These are phyloP conservation scores for Paxillus ammoniavirescens DNA, from an alignment of 768 basidiomycete species.

Conservation along the genomic window DNA sequence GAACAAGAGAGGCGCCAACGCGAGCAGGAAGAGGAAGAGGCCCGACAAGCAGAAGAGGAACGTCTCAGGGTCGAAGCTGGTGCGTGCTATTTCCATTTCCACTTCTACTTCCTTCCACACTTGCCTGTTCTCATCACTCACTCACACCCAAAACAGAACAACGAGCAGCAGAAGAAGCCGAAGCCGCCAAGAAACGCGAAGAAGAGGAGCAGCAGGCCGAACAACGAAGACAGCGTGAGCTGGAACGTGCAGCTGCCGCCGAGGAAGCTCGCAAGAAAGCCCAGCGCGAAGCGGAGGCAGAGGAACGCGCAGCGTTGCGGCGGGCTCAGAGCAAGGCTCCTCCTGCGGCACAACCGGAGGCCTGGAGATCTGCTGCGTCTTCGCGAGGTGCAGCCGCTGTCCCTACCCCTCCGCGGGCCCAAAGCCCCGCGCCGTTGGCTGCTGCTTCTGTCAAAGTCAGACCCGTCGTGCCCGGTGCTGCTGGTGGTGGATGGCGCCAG, in stretches of 20 bases:
- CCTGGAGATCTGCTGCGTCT: conserved; percentile 25
- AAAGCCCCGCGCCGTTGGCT: conserved; percentile 50
- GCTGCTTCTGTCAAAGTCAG: conserved; percentile 41
- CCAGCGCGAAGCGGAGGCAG: conserved; percentile 73
- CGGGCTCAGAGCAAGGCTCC: conserved; percentile 34
- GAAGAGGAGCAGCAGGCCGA: conserved; percentile 57
- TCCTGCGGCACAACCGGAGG: conserved; percentile 22
- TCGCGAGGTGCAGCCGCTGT: conserved; percentile 25
- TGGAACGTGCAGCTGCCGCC: conserved; percentile 46
- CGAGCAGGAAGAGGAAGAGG: conserved; percentile 25
- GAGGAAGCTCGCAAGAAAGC: conserved; percentile 59
- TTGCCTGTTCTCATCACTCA: conserved; percentile 18
- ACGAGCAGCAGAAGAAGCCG: conserved; percentile 57
- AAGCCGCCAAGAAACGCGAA: conserved; percentile 52
- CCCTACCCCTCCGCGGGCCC: conserved; percentile 45
- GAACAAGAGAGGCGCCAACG: conserved; percentile 40
- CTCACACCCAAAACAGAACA: conserved; percentile 36
- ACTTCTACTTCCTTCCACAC: background rate
- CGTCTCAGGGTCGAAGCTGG: conserved; percentile 50
- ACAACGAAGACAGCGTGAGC: conserved; percentile 52
- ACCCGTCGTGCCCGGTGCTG: conserved; percentile 20
- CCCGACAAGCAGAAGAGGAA: conserved; percentile 37
- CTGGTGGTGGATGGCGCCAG: conserved; percentile 55
- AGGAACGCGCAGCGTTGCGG: conserved; percentile 42
- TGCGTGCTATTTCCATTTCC: conserved; percentile 28